Base-by-base conservation (phyloP, 768 basidiomycete species). In the Mycena rebaudengoi region DNA sequence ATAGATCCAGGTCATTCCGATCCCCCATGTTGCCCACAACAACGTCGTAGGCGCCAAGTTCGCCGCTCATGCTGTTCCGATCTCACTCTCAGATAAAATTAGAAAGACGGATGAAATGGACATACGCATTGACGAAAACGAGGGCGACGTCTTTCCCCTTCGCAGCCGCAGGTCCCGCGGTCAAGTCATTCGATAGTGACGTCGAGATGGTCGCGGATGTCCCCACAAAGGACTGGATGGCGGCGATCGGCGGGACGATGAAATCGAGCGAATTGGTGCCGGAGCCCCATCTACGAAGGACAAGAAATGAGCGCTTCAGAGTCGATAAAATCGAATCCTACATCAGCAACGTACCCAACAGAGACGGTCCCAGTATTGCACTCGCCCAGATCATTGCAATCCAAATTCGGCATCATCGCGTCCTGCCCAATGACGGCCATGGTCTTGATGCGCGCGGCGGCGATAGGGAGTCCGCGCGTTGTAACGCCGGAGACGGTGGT, bases 11-110 rank as follows among this genome's bases (percentile, higher is more conserved):
- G 67, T 88, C 86, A 49, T 85, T 85, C 45, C 78, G 78, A 70
- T 90, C 88, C 2, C 89, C 89, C 37, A 73, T 72, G 60, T 90
- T 91, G 12, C 86, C 86, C 20, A 85, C 86, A 1, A 92, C 88
- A 14, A 82, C 79, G 11, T 82, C 77, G 69, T 91, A 91, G 71
- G 83, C 74, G 1, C 82, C 83, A 12, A 83, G 75, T 60, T 86
- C 83, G 23, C 83, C 82, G 50, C 83, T 83, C 79, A 81, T 81
- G 3, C 83, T 83, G 44, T n/a, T n/a, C n/a, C n/a, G n/a, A n/a
- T n/a, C n/a, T n/a, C n/a, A n/a, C n/a, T n/a, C n/a, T n/a, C 26
- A 70, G 74, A 2, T 73, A 21, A 20, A 20, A 50, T 26, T 39
- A n/a, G 21, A 2, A 18, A 26, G 35, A 16, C 6, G 11, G 29